Conservation (phyloP, 1,284 basidiomycete species). For the Trametes versicolor region DNA sequence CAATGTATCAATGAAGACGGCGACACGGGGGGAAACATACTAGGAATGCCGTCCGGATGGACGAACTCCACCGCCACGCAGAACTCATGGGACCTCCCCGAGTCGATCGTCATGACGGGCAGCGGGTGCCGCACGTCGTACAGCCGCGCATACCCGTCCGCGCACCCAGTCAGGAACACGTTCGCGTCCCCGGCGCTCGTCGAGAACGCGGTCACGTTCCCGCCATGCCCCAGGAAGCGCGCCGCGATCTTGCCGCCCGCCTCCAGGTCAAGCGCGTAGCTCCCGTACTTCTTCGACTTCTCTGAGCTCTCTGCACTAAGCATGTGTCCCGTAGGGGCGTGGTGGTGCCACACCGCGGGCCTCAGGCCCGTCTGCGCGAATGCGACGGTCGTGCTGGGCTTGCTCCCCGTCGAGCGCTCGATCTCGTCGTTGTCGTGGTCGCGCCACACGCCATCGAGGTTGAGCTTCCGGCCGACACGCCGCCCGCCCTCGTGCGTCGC, state of each 20-base stretch:
- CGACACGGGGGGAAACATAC: constrained; percentile 25
- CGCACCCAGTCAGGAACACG: constrained; percentile 47
- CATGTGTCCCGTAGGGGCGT: constrained; percentile 43
- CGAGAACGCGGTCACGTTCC: constrained; percentile 43
- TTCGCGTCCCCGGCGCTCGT: constrained; percentile 48
- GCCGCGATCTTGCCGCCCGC: constrained; percentile 39
- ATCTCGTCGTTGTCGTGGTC: constrained; percentile 42
- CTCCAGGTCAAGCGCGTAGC: constrained; percentile 47
- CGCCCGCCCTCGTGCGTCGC: constrained; percentile 40
- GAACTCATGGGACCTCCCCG: constrained; percentile 21
- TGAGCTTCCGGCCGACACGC: constrained; percentile 27
- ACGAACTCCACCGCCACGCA: constrained; percentile 34
- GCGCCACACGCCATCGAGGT: constrained; percentile 37
- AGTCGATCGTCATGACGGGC: constrained; percentile 40
- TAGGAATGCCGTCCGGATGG: constrained; percentile 42
- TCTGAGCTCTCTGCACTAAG: constrained; percentile 27
- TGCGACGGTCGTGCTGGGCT: constrained; percentile 36
- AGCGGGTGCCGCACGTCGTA: constrained; percentile 48
- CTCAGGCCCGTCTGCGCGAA: constrained; percentile 33
- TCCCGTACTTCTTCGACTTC: constrained; percentile 34
- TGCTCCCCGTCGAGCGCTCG: constrained; percentile 46
- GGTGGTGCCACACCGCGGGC: constrained; percentile 43
- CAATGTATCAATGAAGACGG: not conserved
- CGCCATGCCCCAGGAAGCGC: constrained; percentile 52
- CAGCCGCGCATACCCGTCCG: constrained; percentile 51